phyloP scores from a whole-genome alignment of 495 filamentous ascomycete species.

The Viridothelium virens region DNA sequence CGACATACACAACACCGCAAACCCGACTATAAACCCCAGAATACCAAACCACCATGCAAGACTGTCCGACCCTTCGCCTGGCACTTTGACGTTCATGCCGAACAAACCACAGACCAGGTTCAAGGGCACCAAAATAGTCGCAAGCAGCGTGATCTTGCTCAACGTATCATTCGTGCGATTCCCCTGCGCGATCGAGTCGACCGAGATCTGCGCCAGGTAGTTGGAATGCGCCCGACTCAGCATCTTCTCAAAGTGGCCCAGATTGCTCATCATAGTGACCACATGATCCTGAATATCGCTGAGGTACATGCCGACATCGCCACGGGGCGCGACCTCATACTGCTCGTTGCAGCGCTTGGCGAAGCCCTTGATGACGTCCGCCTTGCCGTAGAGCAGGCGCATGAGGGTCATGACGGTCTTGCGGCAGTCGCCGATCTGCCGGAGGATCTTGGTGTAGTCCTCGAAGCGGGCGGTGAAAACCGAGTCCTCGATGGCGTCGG shows the following conservation, averaged over 20 bases:
- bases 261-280: constrained; percentile 95
- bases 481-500: constrained; percentile 87
- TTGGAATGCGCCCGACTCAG: constrained; percentile 91
- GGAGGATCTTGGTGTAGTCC: constrained; percentile 77
- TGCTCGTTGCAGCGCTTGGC: constrained; percentile 97
- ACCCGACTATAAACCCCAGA: constrained; percentile 54
- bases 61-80: constrained; percentile 49
- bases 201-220: constrained; percentile 88
- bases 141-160: constrained; percentile 90
- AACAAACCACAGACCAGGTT: constrained; percentile 94
- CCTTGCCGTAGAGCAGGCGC: constrained; percentile 89
- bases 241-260: constrained; percentile 96
- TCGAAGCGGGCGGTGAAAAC: constrained; percentile 85
- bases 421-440: constrained; percentile 78
- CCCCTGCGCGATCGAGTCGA: constrained; percentile 76
- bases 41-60: constrained; percentile 77
- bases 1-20: constrained; percentile 48
- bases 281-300: constrained; percentile 98
- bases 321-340: constrained; percentile 85
- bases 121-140: constrained; percentile 90
- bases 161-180: constrained; percentile 76
- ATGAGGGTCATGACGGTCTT: constrained; percentile 93
- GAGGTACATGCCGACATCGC: constrained; percentile 92
- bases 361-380: constrained; percentile 93
- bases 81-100: constrained; percentile 91